Base-by-base conservation (phyloP, 2,329 filamentous ascomycete genomes). In the Laburnicola sp. region DNA sequence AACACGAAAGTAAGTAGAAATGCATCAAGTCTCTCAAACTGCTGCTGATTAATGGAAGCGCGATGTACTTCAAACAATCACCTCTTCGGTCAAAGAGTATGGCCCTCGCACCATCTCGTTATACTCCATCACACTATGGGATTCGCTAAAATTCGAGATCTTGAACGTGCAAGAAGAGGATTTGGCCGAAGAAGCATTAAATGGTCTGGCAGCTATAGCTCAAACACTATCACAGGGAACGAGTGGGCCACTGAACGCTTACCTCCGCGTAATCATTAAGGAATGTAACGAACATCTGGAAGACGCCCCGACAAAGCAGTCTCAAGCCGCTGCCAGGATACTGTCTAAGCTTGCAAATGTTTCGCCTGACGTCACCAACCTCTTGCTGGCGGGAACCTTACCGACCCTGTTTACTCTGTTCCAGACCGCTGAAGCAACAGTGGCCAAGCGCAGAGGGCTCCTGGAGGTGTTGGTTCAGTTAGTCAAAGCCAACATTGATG, bases 251-350 rank as follows among this genome's bases (percentile, higher is more conserved):
- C 66, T 80, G 3, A 75, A 74, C 47, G 72, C 76, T 27, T 88
- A 83, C 64, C 70, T 88, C 23, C 78, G 79, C 39, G 81, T 84
- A 1, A 80, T 87, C 51, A 81, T 81, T 39, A 85, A 85, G 59
- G 86, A 88, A 70, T 87, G 85, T 64, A 83, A 86, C 53, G 83
- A 87, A 54, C 84, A 87, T 60, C 74, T 88, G 3, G 82, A 84
- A 60, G 85, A 88, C 63, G 85, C 86, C 5, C 84, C 85, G 38
- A 85, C 85, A 4, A 87, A 87, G 64, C 83, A 88, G 63, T 86
- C 85, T 3, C 82, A 83, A 61, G 84, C 84, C 7, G 80, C 84
- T 2, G 83, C 83, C 16, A 79, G 82, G 25, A 86, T 88, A 16
- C 65, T 88, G 11, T 74, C 78, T 32, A 79, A 79, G 5, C 71